Percentiles rank a stretch among this genome's conserved stretches.
Conservation (phyloP, 1,284 basidiomycete genomes). For the Exobasidium rhododendri region DNA sequence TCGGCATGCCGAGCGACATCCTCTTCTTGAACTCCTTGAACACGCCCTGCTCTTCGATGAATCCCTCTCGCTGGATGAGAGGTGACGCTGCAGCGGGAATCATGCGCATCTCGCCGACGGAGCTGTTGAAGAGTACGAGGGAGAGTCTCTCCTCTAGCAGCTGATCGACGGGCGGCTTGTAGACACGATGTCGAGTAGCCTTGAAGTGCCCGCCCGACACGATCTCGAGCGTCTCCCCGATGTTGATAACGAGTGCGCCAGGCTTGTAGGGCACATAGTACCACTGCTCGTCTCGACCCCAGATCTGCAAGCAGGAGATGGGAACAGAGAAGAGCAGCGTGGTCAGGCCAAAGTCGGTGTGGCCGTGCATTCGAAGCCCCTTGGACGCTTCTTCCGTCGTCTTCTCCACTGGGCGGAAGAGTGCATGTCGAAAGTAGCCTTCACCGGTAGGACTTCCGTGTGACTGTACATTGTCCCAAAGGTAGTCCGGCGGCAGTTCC, state of each 20-base stretch:
- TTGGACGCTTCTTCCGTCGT: conserved; percentile 8
- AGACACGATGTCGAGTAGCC: conserved; percentile 9
- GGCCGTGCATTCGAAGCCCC: conserved; percentile 11
- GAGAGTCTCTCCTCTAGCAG: conserved; percentile 7
- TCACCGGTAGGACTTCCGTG: conserved; percentile 16
- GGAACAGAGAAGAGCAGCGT: conserved; percentile 9
- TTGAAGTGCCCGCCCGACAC: conserved; percentile 10
- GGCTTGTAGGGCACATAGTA: conserved; percentile 23
- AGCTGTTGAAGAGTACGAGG: conserved; percentile 9
- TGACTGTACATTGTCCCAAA: conserved; percentile 11
- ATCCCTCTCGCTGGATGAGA: conserved; percentile 6
- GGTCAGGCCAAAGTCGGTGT: conserved; percentile 9
- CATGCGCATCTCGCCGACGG: conserved; percentile 25
- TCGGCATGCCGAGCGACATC: conserved; percentile 1
- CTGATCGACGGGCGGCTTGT: conserved; percentile 4
- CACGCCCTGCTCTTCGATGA: conserved; percentile 8
- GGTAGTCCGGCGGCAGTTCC: conserved; percentile 4
- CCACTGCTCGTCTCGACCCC: conserved; percentile 10
- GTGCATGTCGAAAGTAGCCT: conserved; percentile 8
- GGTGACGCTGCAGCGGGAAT: conserved; percentile 8
- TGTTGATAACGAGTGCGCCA: conserved; percentile 16
- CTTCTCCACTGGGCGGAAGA: conserved; percentile 5
- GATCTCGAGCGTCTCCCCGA: conserved; percentile 9
- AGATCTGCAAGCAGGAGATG: conserved; percentile 9
- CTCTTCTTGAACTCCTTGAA: conserved; percentile 8